Percentiles rank a stretch among this genome's conserved stretches.
These are phyloP conservation scores for Reticulascus tulasneorum DNA, from an alignment of 2,329 filamentous ascomycete genomes.

Conservation along the genomic window DNA sequence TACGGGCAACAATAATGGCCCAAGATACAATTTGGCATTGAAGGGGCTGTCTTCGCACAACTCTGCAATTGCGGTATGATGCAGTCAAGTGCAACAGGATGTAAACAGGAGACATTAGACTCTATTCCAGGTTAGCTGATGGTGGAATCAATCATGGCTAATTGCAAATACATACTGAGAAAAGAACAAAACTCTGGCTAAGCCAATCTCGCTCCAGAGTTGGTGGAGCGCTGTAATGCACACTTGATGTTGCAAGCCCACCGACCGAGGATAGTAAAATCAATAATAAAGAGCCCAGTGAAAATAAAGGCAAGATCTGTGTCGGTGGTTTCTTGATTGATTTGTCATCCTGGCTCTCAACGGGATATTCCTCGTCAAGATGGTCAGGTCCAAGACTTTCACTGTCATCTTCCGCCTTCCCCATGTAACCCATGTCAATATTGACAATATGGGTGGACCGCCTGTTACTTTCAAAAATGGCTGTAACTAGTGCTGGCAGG, in stretches of 20 bases:
- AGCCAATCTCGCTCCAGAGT: constrained; percentile 9
- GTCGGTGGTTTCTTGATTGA: too few relatives aligned
- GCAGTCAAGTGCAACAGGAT: constrained; percentile 25
- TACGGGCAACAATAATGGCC: constrained; percentile 22
- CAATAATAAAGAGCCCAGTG: too few relatives aligned
- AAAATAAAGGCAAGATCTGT: too few relatives aligned
- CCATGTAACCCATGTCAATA: too few relatives aligned
- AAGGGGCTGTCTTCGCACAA: constrained; percentile 17
- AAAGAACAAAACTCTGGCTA: constrained; percentile 15
- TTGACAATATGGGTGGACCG: too few relatives aligned
- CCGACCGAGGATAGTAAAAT: constrained; percentile 12
- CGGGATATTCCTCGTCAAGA: too few relatives aligned
- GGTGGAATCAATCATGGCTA: neutral
- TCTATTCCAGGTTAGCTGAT: constrained; percentile 13
- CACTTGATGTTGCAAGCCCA: constrained; percentile 11
- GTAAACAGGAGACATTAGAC: constrained; percentile 25
- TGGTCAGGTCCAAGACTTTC: too few relatives aligned
- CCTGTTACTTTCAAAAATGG: too few relatives aligned
- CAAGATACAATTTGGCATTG: constrained; percentile 27
- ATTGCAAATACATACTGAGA: constrained; percentile 5
- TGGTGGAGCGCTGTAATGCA: constrained; percentile 11
- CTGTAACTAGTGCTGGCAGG: too few relatives aligned
- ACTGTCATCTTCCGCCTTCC: too few relatives aligned
- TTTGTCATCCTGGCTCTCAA: too few relatives aligned
- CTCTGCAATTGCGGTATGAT: constrained; percentile 17